These are phyloP conservation scores for Mycosphaerella sp. DNA, from an alignment of 2,329 filamentous ascomycete species.

Conservation along the genomic window DNA sequence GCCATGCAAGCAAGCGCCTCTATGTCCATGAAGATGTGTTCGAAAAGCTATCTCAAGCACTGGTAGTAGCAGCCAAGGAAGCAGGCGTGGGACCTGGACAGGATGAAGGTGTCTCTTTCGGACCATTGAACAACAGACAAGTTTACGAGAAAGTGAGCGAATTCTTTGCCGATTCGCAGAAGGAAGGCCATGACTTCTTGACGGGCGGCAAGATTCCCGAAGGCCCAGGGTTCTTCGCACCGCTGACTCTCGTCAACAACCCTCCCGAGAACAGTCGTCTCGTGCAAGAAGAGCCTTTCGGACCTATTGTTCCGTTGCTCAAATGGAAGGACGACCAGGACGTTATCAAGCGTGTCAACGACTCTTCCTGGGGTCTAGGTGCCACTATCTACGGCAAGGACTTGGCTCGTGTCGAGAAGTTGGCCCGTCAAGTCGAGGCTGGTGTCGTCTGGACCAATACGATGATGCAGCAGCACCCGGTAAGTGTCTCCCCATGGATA, in stretches of 20 bases:
- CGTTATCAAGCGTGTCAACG: slow-evolving; percentile 79
- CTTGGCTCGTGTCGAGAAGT: slow-evolving; percentile 62
- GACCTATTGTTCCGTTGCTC: slow-evolving; percentile 83
- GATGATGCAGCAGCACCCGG: slow-evolving; percentile 23
- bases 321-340: slow-evolving; percentile 74
- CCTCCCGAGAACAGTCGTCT: slow-evolving; percentile 76
- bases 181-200: slow-evolving; percentile 73
- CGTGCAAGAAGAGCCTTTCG: slow-evolving; percentile 92
- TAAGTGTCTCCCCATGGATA: background rate
- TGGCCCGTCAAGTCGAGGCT: slow-evolving; percentile 75
- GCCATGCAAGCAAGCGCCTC: slow-evolving; percentile 85
- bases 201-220: slow-evolving; percentile 34
- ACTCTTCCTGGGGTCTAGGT: slow-evolving; percentile 85
- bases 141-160: slow-evolving; percentile 75
- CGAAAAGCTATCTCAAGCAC: slow-evolving; percentile 69
- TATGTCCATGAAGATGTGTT: slow-evolving; percentile 82
- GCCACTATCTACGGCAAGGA: slow-evolving; percentile 95
- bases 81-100: slow-evolving; percentile 65
- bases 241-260: slow-evolving; percentile 70
- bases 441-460: slow-evolving; percentile 63
- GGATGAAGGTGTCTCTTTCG: slow-evolving; percentile 39
- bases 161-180: slow-evolving; percentile 63
- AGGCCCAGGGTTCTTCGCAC: slow-evolving; percentile 35
- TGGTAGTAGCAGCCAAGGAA: slow-evolving; percentile 76
- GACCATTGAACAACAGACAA: slow-evolving; percentile 54